phyloP scores from a whole-genome alignment of 2,329 filamentous ascomycete species.

The Talaromyces verruculosus region DNA sequence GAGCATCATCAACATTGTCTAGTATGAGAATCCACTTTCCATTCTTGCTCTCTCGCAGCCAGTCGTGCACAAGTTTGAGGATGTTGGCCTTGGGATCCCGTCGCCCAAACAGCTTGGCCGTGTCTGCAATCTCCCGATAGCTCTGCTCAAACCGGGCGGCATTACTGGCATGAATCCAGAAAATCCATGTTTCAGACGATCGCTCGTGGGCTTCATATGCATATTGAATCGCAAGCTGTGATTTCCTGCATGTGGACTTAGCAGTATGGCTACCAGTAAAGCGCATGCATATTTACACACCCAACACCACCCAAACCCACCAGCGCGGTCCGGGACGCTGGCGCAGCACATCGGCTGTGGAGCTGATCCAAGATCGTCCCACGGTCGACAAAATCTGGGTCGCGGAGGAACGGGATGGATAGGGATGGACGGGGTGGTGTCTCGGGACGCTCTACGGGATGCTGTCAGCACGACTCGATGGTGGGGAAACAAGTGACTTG shows the following conservation, averaged over 20 bases:
- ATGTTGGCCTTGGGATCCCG: slow-evolving; percentile 35
- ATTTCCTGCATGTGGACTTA: slow-evolving; percentile 33
- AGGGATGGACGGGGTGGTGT: background rate
- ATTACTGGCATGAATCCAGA: slow-evolving; percentile 22
- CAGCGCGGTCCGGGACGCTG: slow-evolving; percentile 30
- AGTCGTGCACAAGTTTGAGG: slow-evolving; percentile 30
- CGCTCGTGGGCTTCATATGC: slow-evolving; percentile 32
- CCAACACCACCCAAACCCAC: slow-evolving; percentile 33
- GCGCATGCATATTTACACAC: slow-evolving; percentile 24
- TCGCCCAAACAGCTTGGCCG: slow-evolving; percentile 32
- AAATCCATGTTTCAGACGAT: slow-evolving; percentile 33
- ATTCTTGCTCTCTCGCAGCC: slow-evolving; percentile 21
- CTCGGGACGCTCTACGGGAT: background rate
- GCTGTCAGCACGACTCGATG: no score
- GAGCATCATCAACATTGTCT: background rate
- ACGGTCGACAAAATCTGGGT: background rate
- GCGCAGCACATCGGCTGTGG: slow-evolving; percentile 15
- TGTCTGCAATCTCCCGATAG: slow-evolving; percentile 37
- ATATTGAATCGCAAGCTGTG: slow-evolving; percentile 43
- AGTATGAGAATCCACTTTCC: background rate
- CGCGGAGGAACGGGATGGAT: background rate
- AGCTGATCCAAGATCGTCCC: slow-evolving; percentile 24
- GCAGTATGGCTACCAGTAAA: no score
- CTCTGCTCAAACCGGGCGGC: slow-evolving; percentile 35
- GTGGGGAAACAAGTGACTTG: no score